phyloP scores from a whole-genome alignment of 129 eudicot genomes.

The Chrysanthemum seticuspe region DNA sequence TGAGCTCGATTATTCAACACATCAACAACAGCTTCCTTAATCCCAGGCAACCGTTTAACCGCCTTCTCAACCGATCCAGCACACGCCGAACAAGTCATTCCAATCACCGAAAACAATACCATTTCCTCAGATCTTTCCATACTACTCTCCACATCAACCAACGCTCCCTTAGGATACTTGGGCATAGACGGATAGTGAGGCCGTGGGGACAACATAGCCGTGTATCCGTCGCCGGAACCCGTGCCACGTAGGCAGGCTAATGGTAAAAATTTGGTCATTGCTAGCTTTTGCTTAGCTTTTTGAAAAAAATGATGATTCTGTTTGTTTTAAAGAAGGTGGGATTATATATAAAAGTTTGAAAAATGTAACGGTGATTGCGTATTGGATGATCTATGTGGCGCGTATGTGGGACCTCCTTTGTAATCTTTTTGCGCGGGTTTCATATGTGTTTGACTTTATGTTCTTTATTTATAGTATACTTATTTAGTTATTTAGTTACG shows the following conservation, averaged over 20 bases:
- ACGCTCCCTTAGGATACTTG: slow-evolving; percentile 73
- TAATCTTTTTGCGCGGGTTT: slow-evolving; percentile 32
- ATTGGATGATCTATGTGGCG: slow-evolving; percentile 16
- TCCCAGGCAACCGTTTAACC: slow-evolving; percentile 85
- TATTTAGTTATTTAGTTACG: slow-evolving; percentile 1
- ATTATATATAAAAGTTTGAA: neutral
- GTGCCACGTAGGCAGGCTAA: slow-evolving; percentile 64
- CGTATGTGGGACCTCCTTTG: neutral
- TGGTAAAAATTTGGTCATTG: slow-evolving; percentile 63
- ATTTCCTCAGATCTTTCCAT: slow-evolving; percentile 41
- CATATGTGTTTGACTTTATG: slow-evolving; percentile 34
- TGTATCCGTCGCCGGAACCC: slow-evolving; percentile 38
- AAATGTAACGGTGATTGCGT: slow-evolving; percentile 30
- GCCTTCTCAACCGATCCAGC: slow-evolving; percentile 97
- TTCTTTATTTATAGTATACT: neutral
- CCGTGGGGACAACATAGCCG: slow-evolving; percentile 54
- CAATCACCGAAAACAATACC: slow-evolving; percentile 70
- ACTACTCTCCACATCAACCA: slow-evolving; percentile 43
- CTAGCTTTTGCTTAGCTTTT: slow-evolving; percentile 15
- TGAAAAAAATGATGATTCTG: slow-evolving; percentile 2
- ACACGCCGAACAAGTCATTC: slow-evolving; percentile 94
- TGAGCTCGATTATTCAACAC: slow-evolving; percentile 79
- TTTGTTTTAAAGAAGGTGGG: slow-evolving; percentile 18
- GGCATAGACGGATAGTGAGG: slow-evolving; percentile 97
- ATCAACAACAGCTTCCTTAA: slow-evolving; percentile 86